Conservation (phyloP, 805 yeast genomes). For the Sugiyamaella valdiviana region DNA sequence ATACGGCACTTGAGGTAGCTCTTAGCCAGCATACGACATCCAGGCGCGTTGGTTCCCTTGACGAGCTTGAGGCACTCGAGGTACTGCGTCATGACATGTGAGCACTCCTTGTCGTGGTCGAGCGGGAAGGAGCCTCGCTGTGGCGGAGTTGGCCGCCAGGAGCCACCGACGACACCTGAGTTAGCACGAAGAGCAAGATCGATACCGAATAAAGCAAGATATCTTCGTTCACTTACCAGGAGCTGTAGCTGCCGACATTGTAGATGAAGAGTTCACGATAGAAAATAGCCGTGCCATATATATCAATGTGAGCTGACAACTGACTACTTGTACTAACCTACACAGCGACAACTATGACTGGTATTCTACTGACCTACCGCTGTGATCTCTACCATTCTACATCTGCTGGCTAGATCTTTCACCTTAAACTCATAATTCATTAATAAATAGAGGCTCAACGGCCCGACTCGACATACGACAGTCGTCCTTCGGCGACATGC, state of each 20-base stretch:
- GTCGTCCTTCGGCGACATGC: slow-evolving; percentile 27
- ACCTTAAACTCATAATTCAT: background rate
- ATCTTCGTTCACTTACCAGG: slow-evolving; percentile 10
- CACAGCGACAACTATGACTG: no score
- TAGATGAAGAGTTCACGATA: background rate
- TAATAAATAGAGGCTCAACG: slow-evolving; percentile 5
- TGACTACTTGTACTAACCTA: no score
- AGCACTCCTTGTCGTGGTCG: slow-evolving; percentile 84
- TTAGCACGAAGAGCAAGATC: slow-evolving; percentile 2
- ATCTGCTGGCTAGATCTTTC: no score
- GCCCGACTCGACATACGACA: slow-evolving; percentile 18
- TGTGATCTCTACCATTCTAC: no score
- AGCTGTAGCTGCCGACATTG: slow-evolving; percentile 30
- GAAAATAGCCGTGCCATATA: background rate
- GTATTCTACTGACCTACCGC: no score
- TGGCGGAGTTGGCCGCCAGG: slow-evolving; percentile 73
- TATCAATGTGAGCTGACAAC: no score
- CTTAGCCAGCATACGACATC: slow-evolving; percentile 80
- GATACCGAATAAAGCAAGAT: background rate
- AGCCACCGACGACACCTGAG: slow-evolving; percentile 26
- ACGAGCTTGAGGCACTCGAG: slow-evolving; percentile 72
- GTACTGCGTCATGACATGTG: slow-evolving; percentile 65
- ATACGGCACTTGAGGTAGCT: slow-evolving; percentile 78
- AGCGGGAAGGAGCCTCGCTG: slow-evolving; percentile 94
- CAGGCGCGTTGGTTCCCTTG: slow-evolving; percentile 80